These are phyloP conservation scores for Aspergillus coremiiformis DNA, from an alignment of 495 filamentous ascomycete genomes.

Conservation along the genomic window DNA sequence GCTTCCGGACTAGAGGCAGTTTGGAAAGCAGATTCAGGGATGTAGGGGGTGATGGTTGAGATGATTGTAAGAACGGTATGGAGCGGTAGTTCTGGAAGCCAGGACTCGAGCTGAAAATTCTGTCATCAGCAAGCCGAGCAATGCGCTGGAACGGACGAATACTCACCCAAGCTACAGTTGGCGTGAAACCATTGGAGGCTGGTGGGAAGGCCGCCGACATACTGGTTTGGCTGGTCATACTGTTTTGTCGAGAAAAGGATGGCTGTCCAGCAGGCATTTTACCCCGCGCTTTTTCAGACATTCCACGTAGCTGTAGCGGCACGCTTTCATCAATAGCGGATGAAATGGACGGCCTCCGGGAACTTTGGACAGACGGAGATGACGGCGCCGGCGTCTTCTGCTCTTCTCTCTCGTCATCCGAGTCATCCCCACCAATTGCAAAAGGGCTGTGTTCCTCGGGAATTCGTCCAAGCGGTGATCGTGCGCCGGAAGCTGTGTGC, in stretches of 20 bases:
- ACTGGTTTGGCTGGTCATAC: conserved; percentile 72
- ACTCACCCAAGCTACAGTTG: conserved; percentile 66
- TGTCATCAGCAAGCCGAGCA: conserved; percentile 7
- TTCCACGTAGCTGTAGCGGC: conserved; percentile 83
- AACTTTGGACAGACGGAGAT: conserved; percentile 61
- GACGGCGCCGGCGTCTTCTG: conserved; percentile 62
- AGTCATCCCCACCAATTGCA: conserved; percentile 84
- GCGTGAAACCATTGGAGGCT: conserved; percentile 58
- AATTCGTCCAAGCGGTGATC: conserved; percentile 64
- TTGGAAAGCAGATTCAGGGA: conserved; percentile 36
- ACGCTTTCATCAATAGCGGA: conserved; percentile 72
- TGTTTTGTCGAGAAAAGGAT: conserved; percentile 86
- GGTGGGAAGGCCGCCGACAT: conserved; percentile 49
- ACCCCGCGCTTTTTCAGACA: conserved; percentile 95
- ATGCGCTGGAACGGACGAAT: not conserved
- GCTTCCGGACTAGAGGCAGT: conserved; percentile 17
- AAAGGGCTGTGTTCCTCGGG: conserved; percentile 76
- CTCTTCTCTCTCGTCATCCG: conserved; percentile 61
- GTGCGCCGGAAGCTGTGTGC: conserved; percentile 55
- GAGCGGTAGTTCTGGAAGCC: conserved; percentile 86
- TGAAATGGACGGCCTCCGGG: conserved; percentile 63
- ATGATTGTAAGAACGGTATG: conserved; percentile 84
- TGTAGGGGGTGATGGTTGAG: conserved; percentile 43
- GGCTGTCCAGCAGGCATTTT: conserved; percentile 88
- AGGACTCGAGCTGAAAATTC: conserved; percentile 70